Base-by-base conservation (phyloP, 208 protist genomes). In the Trypanosoma theileri region DNA sequence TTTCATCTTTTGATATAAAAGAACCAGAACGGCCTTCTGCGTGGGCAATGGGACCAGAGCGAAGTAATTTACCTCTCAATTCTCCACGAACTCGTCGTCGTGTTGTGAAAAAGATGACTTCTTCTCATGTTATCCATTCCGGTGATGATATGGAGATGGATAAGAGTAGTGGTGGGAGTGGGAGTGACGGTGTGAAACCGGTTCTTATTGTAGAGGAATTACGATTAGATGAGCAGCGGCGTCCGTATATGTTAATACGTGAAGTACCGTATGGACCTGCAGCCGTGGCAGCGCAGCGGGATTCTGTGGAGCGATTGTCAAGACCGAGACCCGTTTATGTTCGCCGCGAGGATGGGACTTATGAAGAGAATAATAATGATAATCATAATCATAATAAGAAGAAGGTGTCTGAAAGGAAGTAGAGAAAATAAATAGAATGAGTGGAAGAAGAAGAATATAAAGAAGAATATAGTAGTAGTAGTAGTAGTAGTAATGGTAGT, bases 231-330 rank as follows among this genome's bases (percentile, higher is more conserved):
- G 89, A 94, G 46, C 58, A 85, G 51, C 58, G 70, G 35, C 71
- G 80, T 28, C 89, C 89, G 64, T 94, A 94, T 78, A 54, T 94
- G 31, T 59, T 91, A 10, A 78, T 92, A 3, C 81, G 81, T 3
- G 73, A 80, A 9, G 69, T 94, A 19, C 89, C 79, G 10, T 59
- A 31, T 42, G 77, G 84, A 4, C 78, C 69, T 24, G 84, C 74
- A 7, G 84, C 81, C 14, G 51, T 66, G 54, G 60, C 59, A 56
- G 79, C 80, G 41, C 85, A 91, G 71, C 68, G 75, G 19, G 24
- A 51, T n/a, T 58, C 80, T 8, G 60, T 85, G 44, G 70, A 86
- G 53, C 75, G 88, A 10, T 79, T 93, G 7, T 79, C 88, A 35
- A 40, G 45, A 48, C 88, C 88, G n/a, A 55, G 66, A 41, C 56